A percentile compares a stretch with the other conserved stretches of the same genome.
Conservation (phyloP, 2,329 filamentous ascomycete species). For the Alternaria gansuensis region DNA sequence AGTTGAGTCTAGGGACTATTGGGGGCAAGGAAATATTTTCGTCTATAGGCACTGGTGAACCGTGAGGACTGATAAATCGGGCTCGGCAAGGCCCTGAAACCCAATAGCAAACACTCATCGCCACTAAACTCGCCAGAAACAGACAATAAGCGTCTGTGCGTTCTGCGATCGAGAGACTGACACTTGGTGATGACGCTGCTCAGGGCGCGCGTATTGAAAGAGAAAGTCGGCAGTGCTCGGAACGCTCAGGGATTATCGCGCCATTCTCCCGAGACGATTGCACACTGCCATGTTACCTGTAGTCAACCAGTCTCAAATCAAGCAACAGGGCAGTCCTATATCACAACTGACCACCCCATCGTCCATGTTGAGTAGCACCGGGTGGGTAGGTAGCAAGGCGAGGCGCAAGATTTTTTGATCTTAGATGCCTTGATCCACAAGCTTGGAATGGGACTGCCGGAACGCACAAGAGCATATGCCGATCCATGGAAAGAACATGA, state of each 20-base stretch:
- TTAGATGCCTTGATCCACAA: background rate
- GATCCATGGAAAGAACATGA: background rate
- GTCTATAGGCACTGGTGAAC: slow-evolving; percentile 1
- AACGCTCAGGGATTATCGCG: background rate
- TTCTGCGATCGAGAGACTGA: background rate
- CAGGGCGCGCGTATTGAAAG: background rate
- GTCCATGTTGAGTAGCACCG: background rate
- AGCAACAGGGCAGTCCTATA: background rate
- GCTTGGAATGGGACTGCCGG: background rate
- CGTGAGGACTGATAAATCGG: background rate
- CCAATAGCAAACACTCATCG: slow-evolving; percentile 1
- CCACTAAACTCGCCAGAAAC: background rate
- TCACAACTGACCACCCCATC: background rate
- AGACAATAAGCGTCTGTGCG: background rate
- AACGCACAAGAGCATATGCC: background rate
- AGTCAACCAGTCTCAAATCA: background rate
- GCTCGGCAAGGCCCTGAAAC: background rate
- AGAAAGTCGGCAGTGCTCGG: background rate
- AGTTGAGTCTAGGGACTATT: background rate
- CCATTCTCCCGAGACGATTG: background rate
- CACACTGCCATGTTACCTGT: background rate
- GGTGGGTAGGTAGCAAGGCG: background rate
- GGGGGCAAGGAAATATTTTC: background rate
- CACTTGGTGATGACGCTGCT: background rate
- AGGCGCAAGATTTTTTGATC: background rate